These are phyloP conservation scores for Trichoderma simmonsii DNA, from an alignment of 2,329 filamentous ascomycete species.

Conservation along the genomic window DNA sequence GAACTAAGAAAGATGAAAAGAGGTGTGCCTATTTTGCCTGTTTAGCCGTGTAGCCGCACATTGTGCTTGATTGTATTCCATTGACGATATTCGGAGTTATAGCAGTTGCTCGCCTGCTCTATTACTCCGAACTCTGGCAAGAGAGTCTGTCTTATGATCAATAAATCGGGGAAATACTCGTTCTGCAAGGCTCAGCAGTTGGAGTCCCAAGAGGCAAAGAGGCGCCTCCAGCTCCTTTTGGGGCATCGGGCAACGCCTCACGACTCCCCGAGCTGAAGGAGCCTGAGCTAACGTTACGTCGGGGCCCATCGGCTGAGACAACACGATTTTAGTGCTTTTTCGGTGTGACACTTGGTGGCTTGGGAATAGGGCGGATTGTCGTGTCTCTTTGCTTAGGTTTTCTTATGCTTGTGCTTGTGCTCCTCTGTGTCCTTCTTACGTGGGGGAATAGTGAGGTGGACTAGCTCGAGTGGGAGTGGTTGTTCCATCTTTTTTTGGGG, in stretches of 20 bases:
- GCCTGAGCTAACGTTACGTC: constrained; percentile 9
- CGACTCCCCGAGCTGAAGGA: background rate
- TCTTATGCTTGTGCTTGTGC: background rate
- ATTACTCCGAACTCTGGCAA: background rate
- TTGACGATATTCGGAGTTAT: background rate
- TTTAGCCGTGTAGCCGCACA: background rate
- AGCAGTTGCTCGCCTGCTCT: background rate
- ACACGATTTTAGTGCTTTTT: background rate
- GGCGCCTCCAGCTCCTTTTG: background rate
- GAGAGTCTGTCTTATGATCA: background rate
- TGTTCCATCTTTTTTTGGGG: background rate
- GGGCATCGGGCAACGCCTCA: background rate
- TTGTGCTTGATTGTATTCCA: background rate
- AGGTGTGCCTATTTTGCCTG: background rate
- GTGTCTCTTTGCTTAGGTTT: background rate
- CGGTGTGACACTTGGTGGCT: background rate
- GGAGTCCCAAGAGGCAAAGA: background rate
- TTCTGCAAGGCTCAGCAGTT: background rate
- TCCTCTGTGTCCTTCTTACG: background rate
- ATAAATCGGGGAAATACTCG: background rate
- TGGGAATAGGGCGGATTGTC: background rate
- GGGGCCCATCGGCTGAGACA: background rate
- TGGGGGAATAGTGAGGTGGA: background rate
- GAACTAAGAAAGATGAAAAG: background rate
- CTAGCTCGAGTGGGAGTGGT: background rate